Base-by-base conservation (phyloP, 768 basidiomycete species). In the Mycena latifolia region DNA sequence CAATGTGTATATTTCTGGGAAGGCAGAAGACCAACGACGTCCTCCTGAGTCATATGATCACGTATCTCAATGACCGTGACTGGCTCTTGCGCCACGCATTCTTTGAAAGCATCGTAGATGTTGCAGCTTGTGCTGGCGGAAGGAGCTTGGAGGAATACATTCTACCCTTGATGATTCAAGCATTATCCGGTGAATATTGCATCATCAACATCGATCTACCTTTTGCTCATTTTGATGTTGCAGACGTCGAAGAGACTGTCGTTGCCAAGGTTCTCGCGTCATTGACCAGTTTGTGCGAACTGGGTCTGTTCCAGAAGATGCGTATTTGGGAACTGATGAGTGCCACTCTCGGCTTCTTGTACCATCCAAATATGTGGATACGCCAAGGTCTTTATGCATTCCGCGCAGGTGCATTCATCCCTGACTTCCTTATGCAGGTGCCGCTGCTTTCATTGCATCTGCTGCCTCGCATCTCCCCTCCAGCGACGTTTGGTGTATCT, bases 261-360 rank as follows among this genome's bases (percentile, higher is more conserved):
- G 92, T 98, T 8, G 93, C 94, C 0, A 91, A 92, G 69, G 98
- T 99, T 0, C 80, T 99, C n/a, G 84, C 86, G 0, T 89, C 96
- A 2, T 82, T 99, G 61, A 94, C 94, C 0, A 95, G 92, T 72
- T 84, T 99, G 18, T 94, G 94, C 67, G 94, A 96, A 74, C 84
- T 98, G 10, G 93, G 94, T 0, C 79, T 99, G 4, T 93, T 99
- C 78, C 90, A 92, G 77, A 95, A 95, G 78, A 93, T 94, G 89
- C 88, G 93, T n/a, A 89, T 98, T 63, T 98, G 98, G 96, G 98
- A 99, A 71, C 82, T 98, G 37, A 94, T 97, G 89, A 92, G 92
- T 57, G 89, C 91, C 0, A 91, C 92, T 0, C 79, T 95, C 31
- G 93, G 93, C 1, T 96, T 99, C 77, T 79, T 99, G 55, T 97